These are phyloP conservation scores for Gymnopilus dilepis DNA, from an alignment of 768 basidiomycete genomes.

Conservation along the genomic window DNA sequence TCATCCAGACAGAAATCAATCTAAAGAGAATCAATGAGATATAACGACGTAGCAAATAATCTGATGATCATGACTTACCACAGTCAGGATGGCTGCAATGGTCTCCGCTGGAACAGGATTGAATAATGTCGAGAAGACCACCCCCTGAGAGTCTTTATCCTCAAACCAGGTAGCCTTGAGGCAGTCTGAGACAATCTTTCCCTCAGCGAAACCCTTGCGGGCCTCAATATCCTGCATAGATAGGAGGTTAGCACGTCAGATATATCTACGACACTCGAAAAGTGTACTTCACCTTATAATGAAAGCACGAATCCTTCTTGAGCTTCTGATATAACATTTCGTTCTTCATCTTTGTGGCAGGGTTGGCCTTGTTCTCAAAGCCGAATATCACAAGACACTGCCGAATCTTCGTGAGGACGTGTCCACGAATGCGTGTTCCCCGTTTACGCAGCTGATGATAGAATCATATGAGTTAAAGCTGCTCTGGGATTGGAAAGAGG, in stretches of 20 bases:
- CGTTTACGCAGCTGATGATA: slow-evolving; percentile 7
- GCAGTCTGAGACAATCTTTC: slow-evolving; percentile 14
- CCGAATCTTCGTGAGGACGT: background rate
- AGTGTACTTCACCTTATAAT: too few species aligned
- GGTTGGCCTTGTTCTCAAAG: background rate
- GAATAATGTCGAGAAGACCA: background rate
- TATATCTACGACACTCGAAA: too few species aligned
- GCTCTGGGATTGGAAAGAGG: background rate
- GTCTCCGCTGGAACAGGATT: slow-evolving; percentile 20
- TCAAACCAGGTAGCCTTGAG: slow-evolving; percentile 21
- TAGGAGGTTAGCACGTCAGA: too few species aligned
- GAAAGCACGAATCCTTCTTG: too few species aligned
- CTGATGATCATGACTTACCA: slow-evolving; percentile 8
- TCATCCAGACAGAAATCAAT: slow-evolving; percentile 20
- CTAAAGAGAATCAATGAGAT: too few species aligned
- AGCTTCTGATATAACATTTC: too few species aligned
- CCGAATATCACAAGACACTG: background rate
- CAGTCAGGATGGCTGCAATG: slow-evolving; percentile 19
- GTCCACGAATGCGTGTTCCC: slow-evolving; percentile 18
- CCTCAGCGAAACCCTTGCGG: slow-evolving; percentile 8
- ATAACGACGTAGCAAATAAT: too few species aligned
- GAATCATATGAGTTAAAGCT: background rate
- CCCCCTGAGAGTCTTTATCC: background rate
- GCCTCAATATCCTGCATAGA: too few species aligned
- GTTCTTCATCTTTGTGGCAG: too few species aligned